phyloP scores from a whole-genome alignment of 148 eudicot species.

The Chenopodium berlandieri region DNA sequence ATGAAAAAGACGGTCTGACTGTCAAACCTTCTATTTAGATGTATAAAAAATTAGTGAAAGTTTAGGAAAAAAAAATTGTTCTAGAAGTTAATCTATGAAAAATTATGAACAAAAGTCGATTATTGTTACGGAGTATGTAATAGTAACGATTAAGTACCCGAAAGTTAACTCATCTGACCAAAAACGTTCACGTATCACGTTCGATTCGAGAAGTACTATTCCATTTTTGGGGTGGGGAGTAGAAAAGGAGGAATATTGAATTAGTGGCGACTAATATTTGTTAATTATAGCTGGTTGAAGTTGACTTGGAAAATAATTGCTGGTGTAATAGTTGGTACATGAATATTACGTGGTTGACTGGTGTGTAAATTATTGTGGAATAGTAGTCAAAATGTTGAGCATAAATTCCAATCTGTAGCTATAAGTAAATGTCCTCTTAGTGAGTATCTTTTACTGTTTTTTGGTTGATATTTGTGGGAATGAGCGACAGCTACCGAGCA shows the following conservation, averaged over 20 bases:
- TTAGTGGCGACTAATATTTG: slow-evolving; percentile 5
- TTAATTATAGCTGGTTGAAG: slow-evolving; percentile 16
- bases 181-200: no score
- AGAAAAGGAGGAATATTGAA: slow-evolving; percentile 16
- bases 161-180: no score
- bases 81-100: no score
- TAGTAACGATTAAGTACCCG: no score
- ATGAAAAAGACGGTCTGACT: no score
- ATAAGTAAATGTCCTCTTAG: slow-evolving; percentile 3
- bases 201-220: no score
- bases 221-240: neutral
- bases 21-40: no score
- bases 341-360: slow-evolving; percentile 17
- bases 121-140: no score
- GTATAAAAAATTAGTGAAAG: no score
- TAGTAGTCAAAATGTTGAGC: slow-evolving; percentile 8
- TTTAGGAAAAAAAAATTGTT: no score
- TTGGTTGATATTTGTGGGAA: neutral
- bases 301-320: slow-evolving; percentile 15
- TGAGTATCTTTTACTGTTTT: neutral
- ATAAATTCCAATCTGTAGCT: neutral
- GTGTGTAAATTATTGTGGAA: neutral
- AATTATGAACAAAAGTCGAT: no score
- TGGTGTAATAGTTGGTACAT: neutral
- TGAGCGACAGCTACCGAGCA: neutral